These are phyloP conservation scores for Mitragyna speciosa DNA, from an alignment of 257 asterid genomes.

Conservation along the genomic window DNA sequence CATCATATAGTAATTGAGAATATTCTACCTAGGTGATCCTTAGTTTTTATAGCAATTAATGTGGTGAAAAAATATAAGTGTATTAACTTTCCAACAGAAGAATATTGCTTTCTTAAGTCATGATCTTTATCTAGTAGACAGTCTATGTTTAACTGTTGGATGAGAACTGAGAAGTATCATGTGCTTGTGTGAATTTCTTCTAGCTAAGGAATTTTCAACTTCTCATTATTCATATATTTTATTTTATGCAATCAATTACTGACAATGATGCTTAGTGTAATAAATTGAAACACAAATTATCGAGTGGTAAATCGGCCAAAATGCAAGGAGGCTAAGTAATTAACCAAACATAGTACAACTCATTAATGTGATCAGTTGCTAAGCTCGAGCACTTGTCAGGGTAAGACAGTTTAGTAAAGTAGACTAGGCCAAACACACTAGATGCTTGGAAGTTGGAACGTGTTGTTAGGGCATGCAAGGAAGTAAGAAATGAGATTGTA, in stretches of 20 bases:
- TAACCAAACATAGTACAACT: neutral
- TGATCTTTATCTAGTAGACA: neutral
- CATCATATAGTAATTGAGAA: neutral
- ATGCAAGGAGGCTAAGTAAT: neutral
- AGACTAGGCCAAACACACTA: neutral
- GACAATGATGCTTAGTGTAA: neutral
- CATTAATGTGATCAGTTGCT: neutral
- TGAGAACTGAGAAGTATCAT: neutral
- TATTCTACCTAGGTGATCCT: neutral
- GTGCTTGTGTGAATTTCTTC: neutral
- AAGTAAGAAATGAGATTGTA: constrained; percentile 6
- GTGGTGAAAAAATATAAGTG: neutral
- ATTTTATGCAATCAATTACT: neutral
- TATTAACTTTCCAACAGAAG: neutral
- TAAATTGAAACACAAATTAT: neutral
- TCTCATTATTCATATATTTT: neutral
- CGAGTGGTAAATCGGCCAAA: neutral
- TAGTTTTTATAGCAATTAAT: neutral
- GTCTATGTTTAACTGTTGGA: neutral
- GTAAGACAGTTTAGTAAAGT: neutral
- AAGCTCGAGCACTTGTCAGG: neutral
- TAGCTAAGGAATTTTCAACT: neutral
- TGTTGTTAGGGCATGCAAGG: neutral
- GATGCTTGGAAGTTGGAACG: neutral
- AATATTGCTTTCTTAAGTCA: neutral